Evolutionary conservation across 768 basidiomycete genomes (phyloP).

Genomic region (Clitopilus passeckerianus): DNA sequence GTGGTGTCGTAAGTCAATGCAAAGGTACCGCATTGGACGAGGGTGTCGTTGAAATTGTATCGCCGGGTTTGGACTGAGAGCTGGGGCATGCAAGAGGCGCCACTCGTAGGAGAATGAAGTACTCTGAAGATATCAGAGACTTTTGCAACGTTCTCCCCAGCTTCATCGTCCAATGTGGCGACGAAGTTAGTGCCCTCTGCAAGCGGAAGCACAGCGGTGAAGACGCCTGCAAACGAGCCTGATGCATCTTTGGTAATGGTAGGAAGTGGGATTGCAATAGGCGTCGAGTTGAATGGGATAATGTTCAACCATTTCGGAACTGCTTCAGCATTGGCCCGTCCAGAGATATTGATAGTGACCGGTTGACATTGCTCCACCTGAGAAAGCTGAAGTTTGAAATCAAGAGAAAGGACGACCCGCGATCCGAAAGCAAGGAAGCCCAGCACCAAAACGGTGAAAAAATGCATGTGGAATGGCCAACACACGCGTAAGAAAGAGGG

Average conservation of each 20-base stretch:
- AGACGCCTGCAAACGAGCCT: slow-evolving; percentile 22
- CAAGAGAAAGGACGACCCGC: slow-evolving; percentile 32
- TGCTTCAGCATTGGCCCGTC: slow-evolving; percentile 25
- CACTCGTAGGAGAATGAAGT: slow-evolving; percentile 28
- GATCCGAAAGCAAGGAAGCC: slow-evolving; percentile 27
- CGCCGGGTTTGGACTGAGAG: slow-evolving; percentile 7
- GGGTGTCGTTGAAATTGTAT: slow-evolving; percentile 26
- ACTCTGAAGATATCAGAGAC: slow-evolving; percentile 47
- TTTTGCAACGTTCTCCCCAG: slow-evolving; percentile 30
- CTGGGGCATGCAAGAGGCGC: slow-evolving; percentile 34
- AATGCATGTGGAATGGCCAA: slow-evolving; percentile 26
- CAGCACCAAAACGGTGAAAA: slow-evolving; percentile 23
- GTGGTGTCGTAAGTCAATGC: slow-evolving; percentile 34
- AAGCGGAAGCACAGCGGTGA: slow-evolving; percentile 48
- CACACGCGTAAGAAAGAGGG: slow-evolving; percentile 22
- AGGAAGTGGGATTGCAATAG: slow-evolving; percentile 42
- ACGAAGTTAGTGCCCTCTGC: slow-evolving; percentile 44
- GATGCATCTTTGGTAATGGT: slow-evolving; percentile 26
- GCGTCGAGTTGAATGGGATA: slow-evolving; percentile 48
- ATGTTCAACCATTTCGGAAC: slow-evolving; percentile 44
- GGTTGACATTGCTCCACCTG: slow-evolving; percentile 48
- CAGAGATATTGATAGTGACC: slow-evolving; percentile 39
- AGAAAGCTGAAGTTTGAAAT: slow-evolving; percentile 35
- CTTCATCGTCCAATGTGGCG: slow-evolving; percentile 46
- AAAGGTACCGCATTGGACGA: slow-evolving; percentile 48